Evolutionary conservation across 495 filamentous ascomycete genomes (phyloP), one percentile per base, ranked within the genome.

Genomic region (Wilcoxina mikolae): DNA sequence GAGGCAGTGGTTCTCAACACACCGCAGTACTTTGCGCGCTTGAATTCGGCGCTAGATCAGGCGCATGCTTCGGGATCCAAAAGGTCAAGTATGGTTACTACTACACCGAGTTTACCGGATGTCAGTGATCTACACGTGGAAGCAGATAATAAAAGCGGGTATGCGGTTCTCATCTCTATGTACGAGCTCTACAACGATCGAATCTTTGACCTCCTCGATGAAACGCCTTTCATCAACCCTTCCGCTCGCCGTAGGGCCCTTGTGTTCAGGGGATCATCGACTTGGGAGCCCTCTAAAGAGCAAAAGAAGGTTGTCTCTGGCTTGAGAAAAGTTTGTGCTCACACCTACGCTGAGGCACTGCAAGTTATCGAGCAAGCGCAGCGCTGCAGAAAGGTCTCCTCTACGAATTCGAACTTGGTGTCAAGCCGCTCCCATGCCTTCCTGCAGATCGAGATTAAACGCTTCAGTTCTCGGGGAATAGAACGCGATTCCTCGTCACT

Each of bases 101-200:
- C 46, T 9, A 49, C 46, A 9, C 46, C 46, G 47, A 44, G 56
- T 59, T 51, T 52, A 50, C 5, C 49, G 25, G 12, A 29, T 46
- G 23, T 15, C 38, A 33, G 52, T 24, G 45, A 49, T 11, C 17
- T 48, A 10, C 5, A 38, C n/a, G 28, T 33, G 12, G 27, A 52
- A n/a, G 22, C 9, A 7, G 28, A 52, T 22, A 11, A 12, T 2
- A 41, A 39, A 23, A 41, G 33, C 27, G 49, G 20, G 57, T 95
- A 95, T 62, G 82, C 87, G 3, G 79, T 98, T 54, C 66, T 98
- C 5, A 74, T 96, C 0, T 94, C 86, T 17, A 98, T 96, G 91
- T 98, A 95, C 69, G 93, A 98, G 69, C 91, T 98, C 17, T 95
- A 98, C 71, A 96, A 96, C 67, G 91, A 98, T 68, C 81, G 90